phyloP scores from a whole-genome alignment of 257 asterid species.

The Gynochthodes officinalis region DNA sequence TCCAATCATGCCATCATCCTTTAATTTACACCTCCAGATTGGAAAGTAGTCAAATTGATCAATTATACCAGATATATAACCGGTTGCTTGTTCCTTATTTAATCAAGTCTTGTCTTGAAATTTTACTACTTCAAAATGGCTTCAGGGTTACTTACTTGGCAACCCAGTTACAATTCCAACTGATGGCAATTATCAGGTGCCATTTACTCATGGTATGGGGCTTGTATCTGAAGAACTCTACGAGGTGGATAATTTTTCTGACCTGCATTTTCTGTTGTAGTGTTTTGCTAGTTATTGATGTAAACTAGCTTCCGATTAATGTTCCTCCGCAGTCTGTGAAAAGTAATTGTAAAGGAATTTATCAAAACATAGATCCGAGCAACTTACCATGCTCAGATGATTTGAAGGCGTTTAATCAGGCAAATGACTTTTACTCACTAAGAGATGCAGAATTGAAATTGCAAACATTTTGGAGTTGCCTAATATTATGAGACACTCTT shows the following conservation, averaged over 20 bases:
- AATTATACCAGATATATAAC: too few relatives aligned
- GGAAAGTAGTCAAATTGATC: too few relatives aligned
- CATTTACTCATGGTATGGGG: constrained; percentile 40
- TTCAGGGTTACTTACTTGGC: constrained; percentile 41
- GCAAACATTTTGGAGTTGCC: not conserved
- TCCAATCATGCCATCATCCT: not conserved
- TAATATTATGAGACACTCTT: not conserved
- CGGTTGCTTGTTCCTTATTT: not conserved
- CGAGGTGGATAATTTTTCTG: constrained; percentile 17
- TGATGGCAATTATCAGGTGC: constrained; percentile 28
- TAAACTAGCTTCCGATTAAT: not conserved
- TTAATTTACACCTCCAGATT: too few relatives aligned
- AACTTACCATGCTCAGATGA: constrained; percentile 26
- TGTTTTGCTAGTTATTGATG: not conserved
- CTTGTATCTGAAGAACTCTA: constrained; percentile 38
- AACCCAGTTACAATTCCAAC: constrained; percentile 28
- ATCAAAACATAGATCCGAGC: constrained; percentile 15
- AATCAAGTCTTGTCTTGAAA: too few relatives aligned
- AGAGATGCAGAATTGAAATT: too few relatives aligned
- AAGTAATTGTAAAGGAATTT: constrained; percentile 31
- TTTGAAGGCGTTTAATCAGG: constrained; percentile 24
- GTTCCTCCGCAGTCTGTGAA: constrained; percentile 26
- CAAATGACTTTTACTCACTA: not conserved
- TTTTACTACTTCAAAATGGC: not conserved
- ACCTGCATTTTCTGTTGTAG: not conserved